These are phyloP conservation scores for Sugiyamaella lignohabitans DNA, from an alignment of 805 yeast genomes.

Conservation along the genomic window DNA sequence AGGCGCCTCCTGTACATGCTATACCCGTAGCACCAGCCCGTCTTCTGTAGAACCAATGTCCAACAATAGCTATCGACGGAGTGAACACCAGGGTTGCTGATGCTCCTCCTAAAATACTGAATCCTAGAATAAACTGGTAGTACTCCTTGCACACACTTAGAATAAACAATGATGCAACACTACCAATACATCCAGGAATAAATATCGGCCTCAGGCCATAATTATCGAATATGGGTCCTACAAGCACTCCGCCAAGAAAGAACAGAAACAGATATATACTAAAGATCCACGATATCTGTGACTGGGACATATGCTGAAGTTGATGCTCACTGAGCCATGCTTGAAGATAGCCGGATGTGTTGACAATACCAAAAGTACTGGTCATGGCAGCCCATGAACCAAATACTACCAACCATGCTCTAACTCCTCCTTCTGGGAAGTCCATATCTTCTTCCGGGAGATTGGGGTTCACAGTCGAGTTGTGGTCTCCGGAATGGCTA, in stretches of 20 bases:
- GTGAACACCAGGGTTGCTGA: constrained; percentile 38
- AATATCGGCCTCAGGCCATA: constrained; percentile 46
- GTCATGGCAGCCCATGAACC: constrained; percentile 55
- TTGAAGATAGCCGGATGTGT: constrained; percentile 61
- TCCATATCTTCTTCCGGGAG: constrained; percentile 9
- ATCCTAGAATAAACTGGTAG: constrained; percentile 55
- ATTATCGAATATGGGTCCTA: constrained; percentile 51
- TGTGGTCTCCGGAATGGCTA: no score
- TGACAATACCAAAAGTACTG: constrained; percentile 58
- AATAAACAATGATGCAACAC: constrained; percentile 45
- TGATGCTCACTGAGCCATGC: constrained; percentile 53
- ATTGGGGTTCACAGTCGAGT: no score
- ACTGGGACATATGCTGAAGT: constrained; percentile 38
- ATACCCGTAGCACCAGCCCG: constrained; percentile 58
- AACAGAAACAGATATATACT: constrained; percentile 34
- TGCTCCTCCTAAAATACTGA: constrained; percentile 48
- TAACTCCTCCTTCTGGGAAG: constrained; percentile 47
- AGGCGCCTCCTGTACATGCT: constrained; percentile 59
- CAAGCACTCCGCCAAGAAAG: constrained; percentile 41
- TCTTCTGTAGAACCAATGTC: constrained; percentile 55
- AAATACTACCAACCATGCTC: constrained; percentile 49
- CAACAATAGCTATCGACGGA: constrained; percentile 48
- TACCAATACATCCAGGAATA: constrained; percentile 39
- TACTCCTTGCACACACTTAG: constrained; percentile 44
- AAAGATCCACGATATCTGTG: constrained; percentile 65